Conservation (phyloP, 192 early-diverging fungal genomes). For the Entophlyctis helioformis region DNA sequence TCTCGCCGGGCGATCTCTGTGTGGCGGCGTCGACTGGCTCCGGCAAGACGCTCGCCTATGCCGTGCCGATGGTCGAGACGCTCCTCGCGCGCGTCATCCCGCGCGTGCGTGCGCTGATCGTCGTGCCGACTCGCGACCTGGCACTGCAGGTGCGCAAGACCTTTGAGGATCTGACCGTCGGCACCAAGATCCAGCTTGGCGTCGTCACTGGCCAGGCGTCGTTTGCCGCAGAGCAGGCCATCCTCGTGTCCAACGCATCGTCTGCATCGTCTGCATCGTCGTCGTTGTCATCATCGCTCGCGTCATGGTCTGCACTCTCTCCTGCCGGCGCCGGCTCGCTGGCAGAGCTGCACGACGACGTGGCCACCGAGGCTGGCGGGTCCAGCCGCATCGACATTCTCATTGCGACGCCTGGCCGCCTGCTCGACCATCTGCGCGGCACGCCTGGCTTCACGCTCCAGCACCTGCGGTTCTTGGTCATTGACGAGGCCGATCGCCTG, state of each 20-base stretch:
- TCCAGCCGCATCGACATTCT: conserved; percentile 72
- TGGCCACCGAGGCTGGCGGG: conserved; percentile 32
- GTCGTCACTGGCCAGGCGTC: conserved; percentile 66
- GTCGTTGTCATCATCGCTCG: too few relatives aligned
- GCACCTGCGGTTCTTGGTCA: conserved; percentile 82
- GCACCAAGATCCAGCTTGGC: conserved; percentile 65
- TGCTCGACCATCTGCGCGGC: conserved; percentile 79
- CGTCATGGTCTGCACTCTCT: too few relatives aligned
- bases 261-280: too few relatives aligned
- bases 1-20: conserved; percentile 78
- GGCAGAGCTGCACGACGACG: too few relatives aligned
- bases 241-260: conserved; percentile 23
- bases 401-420: conserved; percentile 87
- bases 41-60: conserved; percentile 94
- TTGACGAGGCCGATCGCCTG: conserved; percentile 94
- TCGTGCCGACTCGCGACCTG: conserved; percentile 89
- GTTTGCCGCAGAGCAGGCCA: conserved; percentile 54
- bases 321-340: too few relatives aligned
- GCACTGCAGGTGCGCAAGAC: conserved; percentile 78
- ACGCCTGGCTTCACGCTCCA: conserved; percentile 82
- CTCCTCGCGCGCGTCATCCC: conserved; percentile 61
- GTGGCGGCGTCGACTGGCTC: conserved; percentile 92
- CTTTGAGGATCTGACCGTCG: conserved; percentile 64
- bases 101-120: conserved; percentile 74
- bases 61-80: conserved; percentile 81